phyloP scores from a whole-genome alignment of 495 filamentous ascomycete genomes.

The Cercophora samala region DNA sequence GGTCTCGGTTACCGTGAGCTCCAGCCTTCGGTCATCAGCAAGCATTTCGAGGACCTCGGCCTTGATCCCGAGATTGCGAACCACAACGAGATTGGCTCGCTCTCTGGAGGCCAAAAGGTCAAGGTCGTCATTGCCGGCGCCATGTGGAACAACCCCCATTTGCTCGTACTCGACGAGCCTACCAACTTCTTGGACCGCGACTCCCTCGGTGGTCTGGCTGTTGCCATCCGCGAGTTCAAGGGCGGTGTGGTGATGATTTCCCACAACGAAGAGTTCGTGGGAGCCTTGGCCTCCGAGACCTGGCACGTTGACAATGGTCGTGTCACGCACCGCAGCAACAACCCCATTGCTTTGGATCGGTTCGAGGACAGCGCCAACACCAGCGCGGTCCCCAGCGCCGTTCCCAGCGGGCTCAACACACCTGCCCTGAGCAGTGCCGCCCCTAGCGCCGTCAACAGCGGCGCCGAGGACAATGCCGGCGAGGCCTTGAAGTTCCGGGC shows the following conservation, averaged over 20 bases:
- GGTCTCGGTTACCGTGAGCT: conserved; percentile 93
- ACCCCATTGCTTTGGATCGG: conserved; percentile 68
- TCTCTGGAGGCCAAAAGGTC: conserved; percentile 98
- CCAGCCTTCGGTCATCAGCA: conserved; percentile 86
- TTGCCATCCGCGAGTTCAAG: conserved; percentile 95
- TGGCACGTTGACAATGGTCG: conserved; percentile 89
- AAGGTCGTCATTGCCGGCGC: conserved; percentile 97
- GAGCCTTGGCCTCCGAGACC: conserved; percentile 88
- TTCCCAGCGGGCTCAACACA: conserved; percentile 46
- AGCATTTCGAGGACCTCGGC: conserved; percentile 97
- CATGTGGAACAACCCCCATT: conserved; percentile 98
- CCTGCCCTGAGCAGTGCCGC: conserved; percentile 40
- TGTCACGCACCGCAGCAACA: conserved; percentile 75
- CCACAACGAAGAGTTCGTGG: conserved; percentile 98
- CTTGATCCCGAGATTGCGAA: conserved; percentile 97
- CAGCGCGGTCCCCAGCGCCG: conserved; percentile 48
- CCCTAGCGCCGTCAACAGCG: conserved; percentile 70
- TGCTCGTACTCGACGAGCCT: conserved; percentile 96
- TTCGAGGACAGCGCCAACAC: conserved; percentile 64
- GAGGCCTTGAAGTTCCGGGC: conserved; percentile 83
- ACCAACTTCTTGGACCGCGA: conserved; percentile 99
- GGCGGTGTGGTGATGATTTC: conserved; percentile 99
- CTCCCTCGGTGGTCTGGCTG: conserved; percentile 89
- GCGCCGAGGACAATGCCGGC: conserved; percentile 64
- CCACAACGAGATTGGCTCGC: conserved; percentile 95